phyloP scores from a whole-genome alignment of 176 grass and related monocot genomes.

The Eragrostis curvula region DNA sequence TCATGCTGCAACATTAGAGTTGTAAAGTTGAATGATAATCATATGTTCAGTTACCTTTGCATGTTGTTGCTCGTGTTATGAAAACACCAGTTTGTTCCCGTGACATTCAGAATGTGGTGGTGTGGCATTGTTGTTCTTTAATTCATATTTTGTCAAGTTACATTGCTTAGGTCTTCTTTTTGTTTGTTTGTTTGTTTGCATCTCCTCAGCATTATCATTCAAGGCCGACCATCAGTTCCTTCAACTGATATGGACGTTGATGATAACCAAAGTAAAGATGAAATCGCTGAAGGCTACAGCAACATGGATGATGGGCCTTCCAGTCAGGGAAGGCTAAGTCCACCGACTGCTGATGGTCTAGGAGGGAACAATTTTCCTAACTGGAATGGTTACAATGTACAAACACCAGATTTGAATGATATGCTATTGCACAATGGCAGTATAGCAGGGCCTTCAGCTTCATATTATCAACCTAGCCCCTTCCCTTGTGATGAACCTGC shows the following conservation, averaged over 20 bases:
- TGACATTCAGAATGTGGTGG: conserved; percentile 34
- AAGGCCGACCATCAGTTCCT: conserved; percentile 55
- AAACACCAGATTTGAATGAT: conserved; percentile 94
- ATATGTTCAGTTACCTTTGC: conserved; percentile 9
- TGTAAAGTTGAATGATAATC: not conserved
- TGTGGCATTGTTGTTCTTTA: conserved; percentile 15
- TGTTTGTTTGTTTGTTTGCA: conserved; percentile 28
- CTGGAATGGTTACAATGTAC: conserved; percentile 77
- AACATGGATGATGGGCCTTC: conserved; percentile 50
- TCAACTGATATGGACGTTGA: conserved; percentile 83
- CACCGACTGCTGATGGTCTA: conserved; percentile 28
- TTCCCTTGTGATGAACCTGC: conserved; percentile 52
- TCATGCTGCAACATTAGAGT: conserved; percentile 2
- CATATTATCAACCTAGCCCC: conserved; percentile 60
- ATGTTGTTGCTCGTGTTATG: conserved; percentile 1
- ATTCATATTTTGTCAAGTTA: conserved; percentile 26
- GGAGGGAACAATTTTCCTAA: conserved; percentile 53
- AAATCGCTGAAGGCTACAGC: conserved; percentile 47
- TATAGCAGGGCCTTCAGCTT: conserved; percentile 60
- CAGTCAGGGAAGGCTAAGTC: conserved; percentile 42
- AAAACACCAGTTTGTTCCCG: conserved; percentile 14
- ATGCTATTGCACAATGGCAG: conserved; percentile 71
- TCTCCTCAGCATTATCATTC: conserved; percentile 57
- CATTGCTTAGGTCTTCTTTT: conserved; percentile 32
- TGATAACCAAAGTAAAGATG: conserved; percentile 60